These are phyloP conservation scores for Daldinia bambusicola DNA, from an alignment of 495 filamentous ascomycete species.

Conservation along the genomic window DNA sequence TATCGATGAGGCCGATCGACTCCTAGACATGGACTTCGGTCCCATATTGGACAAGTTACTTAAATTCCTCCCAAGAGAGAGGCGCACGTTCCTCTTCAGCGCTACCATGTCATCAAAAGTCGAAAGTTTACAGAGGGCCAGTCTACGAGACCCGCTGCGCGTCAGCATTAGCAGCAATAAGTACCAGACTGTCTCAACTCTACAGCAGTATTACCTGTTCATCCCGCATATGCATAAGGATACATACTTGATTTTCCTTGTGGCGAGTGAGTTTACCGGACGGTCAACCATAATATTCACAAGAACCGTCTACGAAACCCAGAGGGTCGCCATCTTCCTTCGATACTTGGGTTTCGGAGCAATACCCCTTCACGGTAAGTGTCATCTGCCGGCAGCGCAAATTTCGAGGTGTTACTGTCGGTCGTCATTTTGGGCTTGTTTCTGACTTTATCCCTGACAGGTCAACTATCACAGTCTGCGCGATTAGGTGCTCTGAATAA, in stretches of 20 bases:
- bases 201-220: constrained; percentile 85
- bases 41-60: constrained; percentile 92
- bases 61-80: constrained; percentile 83
- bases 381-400: not conserved
- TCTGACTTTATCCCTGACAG: constrained; percentile 17
- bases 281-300: constrained; percentile 89
- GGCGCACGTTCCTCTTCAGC: constrained; percentile 88
- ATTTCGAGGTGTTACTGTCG: not conserved
- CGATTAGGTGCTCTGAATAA: constrained; percentile 88
- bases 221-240: constrained; percentile 93
- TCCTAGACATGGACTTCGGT: constrained; percentile 95
- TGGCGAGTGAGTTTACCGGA: constrained; percentile 87
- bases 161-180: constrained; percentile 80
- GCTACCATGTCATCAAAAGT: constrained; percentile 95
- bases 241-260: constrained; percentile 78
- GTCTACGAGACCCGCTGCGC: constrained; percentile 73
- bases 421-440: not conserved
- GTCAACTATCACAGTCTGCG: constrained; percentile 76
- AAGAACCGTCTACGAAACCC: constrained; percentile 91
- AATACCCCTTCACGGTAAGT: constrained; percentile 89
- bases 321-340: constrained; percentile 82
- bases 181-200: constrained; percentile 87
- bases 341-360: constrained; percentile 80
- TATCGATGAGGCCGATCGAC: constrained; percentile 93
- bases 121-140: constrained; percentile 89